Percentiles rank a stretch among this genome's conserved stretches.
These are phyloP conservation scores for Phytophthora pseudosyringae DNA, from an alignment of 352 stramenopile species.

Conservation along the genomic window DNA sequence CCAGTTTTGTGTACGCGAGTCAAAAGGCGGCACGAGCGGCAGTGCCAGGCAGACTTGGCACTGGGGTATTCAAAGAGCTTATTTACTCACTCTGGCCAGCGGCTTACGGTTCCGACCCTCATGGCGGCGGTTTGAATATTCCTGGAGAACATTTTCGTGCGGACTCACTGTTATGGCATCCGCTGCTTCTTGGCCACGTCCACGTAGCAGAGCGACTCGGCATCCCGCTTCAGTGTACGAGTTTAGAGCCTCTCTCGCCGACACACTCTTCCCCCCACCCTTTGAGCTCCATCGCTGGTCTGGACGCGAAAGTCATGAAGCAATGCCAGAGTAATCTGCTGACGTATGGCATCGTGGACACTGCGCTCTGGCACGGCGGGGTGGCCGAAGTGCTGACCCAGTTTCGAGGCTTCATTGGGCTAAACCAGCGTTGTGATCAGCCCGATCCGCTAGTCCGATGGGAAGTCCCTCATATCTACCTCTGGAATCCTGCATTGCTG, in stretches of 20 bases:
- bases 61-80: conserved; percentile 44
- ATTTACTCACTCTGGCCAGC: conserved; percentile 52
- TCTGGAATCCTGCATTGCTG: conserved; percentile 51
- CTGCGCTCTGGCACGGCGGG: conserved; percentile 38
- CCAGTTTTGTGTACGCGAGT: conserved; percentile 26
- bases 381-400: conserved; percentile 44
- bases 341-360: conserved; percentile 40
- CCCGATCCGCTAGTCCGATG: conserved; percentile 40
- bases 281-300: conserved; percentile 32
- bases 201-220: conserved; percentile 60
- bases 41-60: conserved; percentile 25
- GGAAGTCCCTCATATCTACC: conserved; percentile 57
- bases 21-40: conserved; percentile 22
- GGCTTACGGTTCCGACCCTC: conserved; percentile 50
- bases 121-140: conserved; percentile 29
- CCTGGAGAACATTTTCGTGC: conserved; percentile 47
- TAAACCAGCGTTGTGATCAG: conserved; percentile 33
- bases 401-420: conserved; percentile 53
- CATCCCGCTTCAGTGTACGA: conserved; percentile 52
- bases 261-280: conserved; percentile 56
- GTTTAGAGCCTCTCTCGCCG: conserved; percentile 44
- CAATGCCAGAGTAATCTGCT: conserved; percentile 48
- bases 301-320: conserved; percentile 32
- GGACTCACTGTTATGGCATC: conserved; percentile 53
- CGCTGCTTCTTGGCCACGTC: conserved; percentile 50